A percentile compares a stretch with the other conserved stretches of the same genome.
These are phyloP conservation scores for Zasmidium cellare DNA, from an alignment of 2,329 filamentous ascomycete genomes.

Conservation along the genomic window DNA sequence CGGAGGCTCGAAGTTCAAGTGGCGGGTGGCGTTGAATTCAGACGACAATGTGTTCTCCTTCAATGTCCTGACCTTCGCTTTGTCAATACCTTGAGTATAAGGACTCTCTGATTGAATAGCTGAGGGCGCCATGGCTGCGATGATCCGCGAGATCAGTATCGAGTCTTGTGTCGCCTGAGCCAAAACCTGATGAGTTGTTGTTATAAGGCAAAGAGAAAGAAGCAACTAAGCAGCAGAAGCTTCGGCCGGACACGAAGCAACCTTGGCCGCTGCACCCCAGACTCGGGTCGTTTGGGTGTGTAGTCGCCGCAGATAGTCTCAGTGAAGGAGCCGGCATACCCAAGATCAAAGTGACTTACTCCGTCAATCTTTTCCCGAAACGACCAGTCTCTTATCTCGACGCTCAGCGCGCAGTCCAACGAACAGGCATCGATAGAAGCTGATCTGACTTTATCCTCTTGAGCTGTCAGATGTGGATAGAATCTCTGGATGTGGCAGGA, in stretches of 20 bases:
- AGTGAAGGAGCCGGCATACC: not conserved
- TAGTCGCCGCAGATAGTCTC: not conserved
- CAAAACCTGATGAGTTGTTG: no score
- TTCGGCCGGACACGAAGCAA: not conserved
- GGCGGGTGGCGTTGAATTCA: not conserved
- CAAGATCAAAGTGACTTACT: not conserved
- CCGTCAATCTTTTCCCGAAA: not conserved
- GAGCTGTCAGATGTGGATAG: not conserved
- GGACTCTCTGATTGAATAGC: not conserved
- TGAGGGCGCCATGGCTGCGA: not conserved
- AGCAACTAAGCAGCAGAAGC: not conserved
- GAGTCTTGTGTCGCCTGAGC: no score
- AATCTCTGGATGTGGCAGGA: not conserved
- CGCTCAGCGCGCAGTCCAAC: not conserved
- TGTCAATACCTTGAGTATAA: not conserved
- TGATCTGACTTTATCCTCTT: not conserved
- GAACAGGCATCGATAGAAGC: not conserved
- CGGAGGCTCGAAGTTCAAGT: conserved; percentile 4
- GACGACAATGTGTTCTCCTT: not conserved
- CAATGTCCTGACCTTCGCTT: not conserved
- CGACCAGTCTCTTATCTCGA: not conserved
- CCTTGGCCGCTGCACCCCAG: not conserved
- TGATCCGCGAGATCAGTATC: no score
- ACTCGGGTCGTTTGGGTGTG: not conserved
- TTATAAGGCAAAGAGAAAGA: no score